These are phyloP conservation scores for Epichloe sylvatica DNA, from an alignment of 2,329 filamentous ascomycete genomes.

Conservation along the genomic window DNA sequence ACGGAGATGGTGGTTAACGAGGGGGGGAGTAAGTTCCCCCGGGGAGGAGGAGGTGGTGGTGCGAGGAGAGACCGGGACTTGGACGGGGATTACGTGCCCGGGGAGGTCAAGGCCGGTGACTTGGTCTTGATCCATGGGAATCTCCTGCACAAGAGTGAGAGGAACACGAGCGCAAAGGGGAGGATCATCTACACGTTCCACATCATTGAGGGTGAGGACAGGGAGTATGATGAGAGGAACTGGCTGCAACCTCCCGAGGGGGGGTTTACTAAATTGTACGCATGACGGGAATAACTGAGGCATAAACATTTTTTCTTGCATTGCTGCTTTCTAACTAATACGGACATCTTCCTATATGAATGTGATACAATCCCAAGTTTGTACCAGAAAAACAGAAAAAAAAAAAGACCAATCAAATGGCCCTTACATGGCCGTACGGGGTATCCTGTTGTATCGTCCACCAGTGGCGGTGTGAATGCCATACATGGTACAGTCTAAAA, in stretches of 20 bases:
- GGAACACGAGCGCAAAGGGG: slow-evolving; percentile 72
- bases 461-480: slow-evolving; percentile 2
- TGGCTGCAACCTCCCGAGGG: slow-evolving; percentile 76
- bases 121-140: slow-evolving; percentile 94
- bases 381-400: not conserved
- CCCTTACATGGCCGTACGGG: slow-evolving; percentile 2
- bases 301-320: not conserved
- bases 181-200: slow-evolving; percentile 97
- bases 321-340: not conserved
- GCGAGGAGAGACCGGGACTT: slow-evolving; percentile 24
- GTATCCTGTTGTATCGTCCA: slow-evolving; percentile 6
- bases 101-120: slow-evolving; percentile 81
- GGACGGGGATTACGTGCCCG: slow-evolving; percentile 51
- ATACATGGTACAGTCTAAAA: slow-evolving; percentile 8
- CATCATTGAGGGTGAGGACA: slow-evolving; percentile 68
- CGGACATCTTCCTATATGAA: not conserved
- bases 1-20: slow-evolving; percentile 61
- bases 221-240: slow-evolving; percentile 71
- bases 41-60: slow-evolving; percentile 28
- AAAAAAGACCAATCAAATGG: not conserved
- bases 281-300: slow-evolving; percentile 9
- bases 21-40: slow-evolving; percentile 48
- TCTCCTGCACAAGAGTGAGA: slow-evolving; percentile 89
- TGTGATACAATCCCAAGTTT: not conserved
- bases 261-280: slow-evolving; percentile 61